Percentiles rank a stretch among this genome's conserved stretches.
Evolutionary conservation across 352 stramenopile genomes (phyloP).

Genomic region (Phytophthora sojae): DNA sequence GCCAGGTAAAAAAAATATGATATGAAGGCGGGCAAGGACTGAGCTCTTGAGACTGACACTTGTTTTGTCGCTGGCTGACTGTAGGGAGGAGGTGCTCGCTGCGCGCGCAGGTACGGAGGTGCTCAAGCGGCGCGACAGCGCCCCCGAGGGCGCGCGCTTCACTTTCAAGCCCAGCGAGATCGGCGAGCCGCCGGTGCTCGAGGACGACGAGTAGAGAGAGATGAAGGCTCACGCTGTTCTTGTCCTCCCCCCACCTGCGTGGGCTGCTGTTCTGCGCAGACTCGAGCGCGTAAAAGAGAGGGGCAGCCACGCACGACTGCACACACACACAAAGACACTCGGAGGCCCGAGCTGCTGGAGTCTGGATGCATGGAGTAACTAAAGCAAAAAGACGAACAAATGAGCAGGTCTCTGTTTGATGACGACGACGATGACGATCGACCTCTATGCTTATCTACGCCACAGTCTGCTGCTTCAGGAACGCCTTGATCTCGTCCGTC

Average conservation of each 20-base stretch:
- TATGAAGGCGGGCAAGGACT: background rate
- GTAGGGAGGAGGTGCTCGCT: constrained; percentile 66
- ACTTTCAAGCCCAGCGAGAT: constrained; percentile 53
- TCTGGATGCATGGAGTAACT: constrained; percentile 5
- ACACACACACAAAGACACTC: too few species aligned
- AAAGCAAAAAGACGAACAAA: constrained; percentile 20
- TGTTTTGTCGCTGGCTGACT: background rate
- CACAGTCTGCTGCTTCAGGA: constrained; percentile 34
- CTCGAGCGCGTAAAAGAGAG: constrained; percentile 5
- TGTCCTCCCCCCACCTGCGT: background rate
- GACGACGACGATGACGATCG: background rate
- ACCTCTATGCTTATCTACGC: background rate
- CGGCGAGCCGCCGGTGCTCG: constrained; percentile 67
- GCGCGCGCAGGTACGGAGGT: constrained; percentile 61
- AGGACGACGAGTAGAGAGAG: constrained; percentile 36
- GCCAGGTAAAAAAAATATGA: constrained; percentile 51
- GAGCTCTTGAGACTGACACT: too few species aligned
- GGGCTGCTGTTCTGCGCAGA: constrained; percentile 24
- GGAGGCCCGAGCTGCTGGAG: too few species aligned
- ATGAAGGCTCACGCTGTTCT: constrained; percentile 20
- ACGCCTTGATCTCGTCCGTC: constrained; percentile 59
- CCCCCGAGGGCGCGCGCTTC: constrained; percentile 54
- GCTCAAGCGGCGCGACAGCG: constrained; percentile 54
- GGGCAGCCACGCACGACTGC: too few species aligned
- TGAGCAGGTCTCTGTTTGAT: constrained; percentile 10